Conservation (phyloP, 2,329 filamentous ascomycete genomes). For the Didymella pinodella region DNA sequence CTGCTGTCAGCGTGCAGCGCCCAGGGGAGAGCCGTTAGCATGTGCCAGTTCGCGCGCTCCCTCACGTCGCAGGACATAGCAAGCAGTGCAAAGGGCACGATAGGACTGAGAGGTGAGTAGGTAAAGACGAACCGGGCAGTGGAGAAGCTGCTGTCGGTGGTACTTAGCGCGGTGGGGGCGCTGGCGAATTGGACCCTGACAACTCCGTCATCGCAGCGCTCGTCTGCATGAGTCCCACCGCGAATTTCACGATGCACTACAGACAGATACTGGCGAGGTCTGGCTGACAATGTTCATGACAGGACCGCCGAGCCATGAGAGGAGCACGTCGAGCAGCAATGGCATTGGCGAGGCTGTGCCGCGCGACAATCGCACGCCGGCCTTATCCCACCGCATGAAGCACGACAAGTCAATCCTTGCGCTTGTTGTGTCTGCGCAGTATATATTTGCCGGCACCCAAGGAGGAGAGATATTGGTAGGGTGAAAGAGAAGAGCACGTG, state of each 20-base stretch:
- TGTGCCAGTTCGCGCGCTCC: conserved; percentile 42
- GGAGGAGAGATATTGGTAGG: conserved; percentile 83
- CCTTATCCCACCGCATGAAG: conserved; percentile 75
- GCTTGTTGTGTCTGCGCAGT: conserved; percentile 78
- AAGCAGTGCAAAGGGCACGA: conserved; percentile 9
- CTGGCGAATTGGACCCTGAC: conserved; percentile 25
- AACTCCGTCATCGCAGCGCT: conserved; percentile 35
- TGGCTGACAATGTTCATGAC: conserved; percentile 42
- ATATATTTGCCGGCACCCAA: conserved; percentile 91
- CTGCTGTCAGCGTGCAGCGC: conserved; percentile 42
- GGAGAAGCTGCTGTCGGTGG: conserved; percentile 9
- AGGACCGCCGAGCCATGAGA: conserved; percentile 38
- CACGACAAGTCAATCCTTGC: conserved; percentile 83
- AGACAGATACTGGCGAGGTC: conserved; percentile 9
- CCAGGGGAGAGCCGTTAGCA: conserved; percentile 30
- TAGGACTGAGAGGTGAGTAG: conserved; percentile 28
- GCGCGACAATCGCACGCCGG: conserved; percentile 55
- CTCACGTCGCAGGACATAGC: conserved; percentile 38
- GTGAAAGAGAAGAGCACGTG: conserved; percentile 7
- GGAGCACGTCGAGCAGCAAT: conserved; percentile 24
- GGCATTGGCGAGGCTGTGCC: conserved; percentile 6
- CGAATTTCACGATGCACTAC: conserved; percentile 26
- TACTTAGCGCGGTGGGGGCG: conserved; percentile 15
- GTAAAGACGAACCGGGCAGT: conserved; percentile 5
- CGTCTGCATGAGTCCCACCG: conserved; percentile 18